These are phyloP conservation scores for Chaetomiaceae sp. DNA, from an alignment of 2,329 filamentous ascomycete species.

Conservation along the genomic window DNA sequence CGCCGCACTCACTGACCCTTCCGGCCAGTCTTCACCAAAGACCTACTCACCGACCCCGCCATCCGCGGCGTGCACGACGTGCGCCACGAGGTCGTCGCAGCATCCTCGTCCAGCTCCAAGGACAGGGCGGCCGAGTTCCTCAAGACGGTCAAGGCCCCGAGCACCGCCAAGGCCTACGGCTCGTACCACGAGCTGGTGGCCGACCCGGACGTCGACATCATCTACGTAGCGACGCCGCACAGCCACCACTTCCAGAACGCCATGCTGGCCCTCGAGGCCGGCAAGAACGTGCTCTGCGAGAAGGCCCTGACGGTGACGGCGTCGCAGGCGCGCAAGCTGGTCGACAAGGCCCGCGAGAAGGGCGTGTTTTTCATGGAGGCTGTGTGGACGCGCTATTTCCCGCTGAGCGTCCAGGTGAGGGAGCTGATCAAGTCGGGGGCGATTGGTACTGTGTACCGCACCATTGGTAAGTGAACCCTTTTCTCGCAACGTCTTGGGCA, in stretches of 20 bases:
- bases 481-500: neutral
- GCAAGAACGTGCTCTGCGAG: constrained; percentile 87
- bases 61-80: constrained; percentile 67
- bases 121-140: constrained; percentile 70
- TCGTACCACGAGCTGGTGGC: constrained; percentile 77
- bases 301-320: constrained; percentile 87
- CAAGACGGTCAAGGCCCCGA: constrained; percentile 62
- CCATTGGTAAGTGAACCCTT: constrained; percentile 40
- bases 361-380: constrained; percentile 77
- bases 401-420: constrained; percentile 70
- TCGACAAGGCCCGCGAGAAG: constrained; percentile 68
- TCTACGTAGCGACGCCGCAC: constrained; percentile 88
- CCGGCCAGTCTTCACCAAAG: constrained; percentile 61
- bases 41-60: constrained; percentile 70
- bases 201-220: constrained; percentile 73
- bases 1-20: constrained; percentile 5
- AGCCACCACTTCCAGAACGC: constrained; percentile 91
- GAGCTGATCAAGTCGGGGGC: constrained; percentile 55
- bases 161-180: constrained; percentile 67
- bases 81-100: constrained; percentile 71
- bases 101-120: constrained; percentile 71
- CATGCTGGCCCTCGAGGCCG: constrained; percentile 76
- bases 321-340: constrained; percentile 67
- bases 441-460: constrained; percentile 59
- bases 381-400: constrained; percentile 88